Evolutionary conservation across 169 alveolate species (phyloP), one percentile per base, ranked within the genome.

Genomic region (Plasmodium knowlesi): DNA sequence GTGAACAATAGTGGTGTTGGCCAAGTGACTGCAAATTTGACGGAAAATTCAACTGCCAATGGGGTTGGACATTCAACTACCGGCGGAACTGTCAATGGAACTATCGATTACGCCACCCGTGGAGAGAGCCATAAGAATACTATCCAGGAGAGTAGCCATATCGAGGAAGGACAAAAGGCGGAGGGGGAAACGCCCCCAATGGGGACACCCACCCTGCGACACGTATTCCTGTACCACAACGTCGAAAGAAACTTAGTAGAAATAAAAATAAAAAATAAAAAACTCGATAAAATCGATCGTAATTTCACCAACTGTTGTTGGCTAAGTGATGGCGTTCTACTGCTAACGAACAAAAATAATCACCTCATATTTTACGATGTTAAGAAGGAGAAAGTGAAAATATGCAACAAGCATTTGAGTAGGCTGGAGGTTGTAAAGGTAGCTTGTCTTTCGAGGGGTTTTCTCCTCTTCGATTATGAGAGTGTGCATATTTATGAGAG

Each of bases 351-450:
- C 82, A 89, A 61, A 67, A 81, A 25, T 39, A 89, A 89, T 80
- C 34, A 89, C 53, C 50, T 89, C 81, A 80, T 89, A 14, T 89
- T 89, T 81, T 89, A 89, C 82, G 90, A 89, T 89, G 67, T 70
- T 67, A 89, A 89, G 73, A 89, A 89, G 72, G 90, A 89, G 53
- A 61, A 79, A 39, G 73, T 89, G 39, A 89, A 89, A 53, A 89
- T 89, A 80, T 79, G 8, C 72, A 79, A 81, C 22, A 81, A 81
- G 37, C 94, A 89, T 89, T 16, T 89, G 50, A 81, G 84, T 57
- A 80, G 19, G 53, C 16, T 25, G 22, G 25, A 89, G 50, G 50
- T 89, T 79, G 10, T 89, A 16, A 89, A 89, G 19, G 53, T 89
- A 12, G 43, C 28, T 34, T 67, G 72, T 67, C 50, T 78, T n/a